Evolutionary conservation across 169 alveolate genomes (phyloP).

Genomic region (Plasmodium falciparum): DNA sequence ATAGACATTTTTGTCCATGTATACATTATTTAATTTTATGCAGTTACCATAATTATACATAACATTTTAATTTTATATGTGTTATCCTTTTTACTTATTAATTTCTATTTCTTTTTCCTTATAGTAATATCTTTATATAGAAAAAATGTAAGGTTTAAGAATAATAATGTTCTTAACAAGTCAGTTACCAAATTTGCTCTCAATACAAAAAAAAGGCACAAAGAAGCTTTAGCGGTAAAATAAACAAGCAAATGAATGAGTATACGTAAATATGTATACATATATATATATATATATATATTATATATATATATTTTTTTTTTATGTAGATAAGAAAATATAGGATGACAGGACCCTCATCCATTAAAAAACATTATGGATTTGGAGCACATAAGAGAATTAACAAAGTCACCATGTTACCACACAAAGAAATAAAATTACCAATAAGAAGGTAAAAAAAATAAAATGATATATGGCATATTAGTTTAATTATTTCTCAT

Average conservation of each 20-base stretch:
- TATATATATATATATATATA: not conserved
- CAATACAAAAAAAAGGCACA: constrained; percentile 86
- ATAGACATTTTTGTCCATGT: too few relatives aligned
- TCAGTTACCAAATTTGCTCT: constrained; percentile 58
- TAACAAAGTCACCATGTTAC: constrained; percentile 82
- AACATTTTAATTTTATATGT: too few relatives aligned
- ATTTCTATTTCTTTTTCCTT: not conserved
- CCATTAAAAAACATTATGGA: constrained; percentile 84
- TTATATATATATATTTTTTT: not conserved
- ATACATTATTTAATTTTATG: too few relatives aligned
- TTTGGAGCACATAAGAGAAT: constrained; percentile 87
- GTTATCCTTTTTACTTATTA: not conserved
- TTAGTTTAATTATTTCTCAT: too few relatives aligned
- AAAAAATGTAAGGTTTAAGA: constrained; percentile 30
- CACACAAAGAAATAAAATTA: constrained; percentile 82
- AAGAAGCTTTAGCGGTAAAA: constrained; percentile 84
- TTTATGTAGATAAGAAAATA: constrained; percentile 85
- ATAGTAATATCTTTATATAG: constrained; percentile 32
- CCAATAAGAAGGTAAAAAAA: constrained; percentile 85
- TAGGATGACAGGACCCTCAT: constrained; percentile 82
- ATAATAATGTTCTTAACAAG: constrained; percentile 1
- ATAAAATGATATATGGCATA: too few relatives aligned
- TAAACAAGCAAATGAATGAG: not conserved
- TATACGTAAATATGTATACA: not conserved
- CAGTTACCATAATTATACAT: too few relatives aligned